These are phyloP conservation scores for Lichtheimia corymbifera DNA, from an alignment of 371 early-diverging fungal species.

Conservation along the genomic window DNA sequence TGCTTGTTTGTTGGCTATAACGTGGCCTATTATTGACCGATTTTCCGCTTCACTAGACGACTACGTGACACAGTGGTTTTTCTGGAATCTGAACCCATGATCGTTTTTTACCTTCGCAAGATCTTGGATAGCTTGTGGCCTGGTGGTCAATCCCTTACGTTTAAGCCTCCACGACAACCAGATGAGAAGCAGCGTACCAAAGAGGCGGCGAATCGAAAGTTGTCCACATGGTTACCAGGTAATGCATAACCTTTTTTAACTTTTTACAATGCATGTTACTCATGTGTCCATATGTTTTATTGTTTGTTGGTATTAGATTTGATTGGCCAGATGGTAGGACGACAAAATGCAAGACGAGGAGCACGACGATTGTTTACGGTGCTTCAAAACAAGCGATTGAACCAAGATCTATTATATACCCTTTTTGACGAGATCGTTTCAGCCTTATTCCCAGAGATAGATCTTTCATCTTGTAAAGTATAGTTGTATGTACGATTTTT, in stretches of 20 bases:
- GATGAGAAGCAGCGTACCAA: constrained; percentile 59
- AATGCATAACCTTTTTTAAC: background rate
- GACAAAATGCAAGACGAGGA: constrained; percentile 80
- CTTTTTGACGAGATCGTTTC: constrained; percentile 74
- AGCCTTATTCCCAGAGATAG: constrained; percentile 71
- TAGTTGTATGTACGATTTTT: background rate
- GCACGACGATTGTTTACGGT: constrained; percentile 71
- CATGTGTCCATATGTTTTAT: too few species aligned
- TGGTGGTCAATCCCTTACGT: constrained; percentile 34
- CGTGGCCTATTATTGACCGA: background rate
- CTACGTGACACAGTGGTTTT: constrained; percentile 43
- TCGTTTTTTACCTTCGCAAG: constrained; percentile 39
- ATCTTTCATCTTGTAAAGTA: constrained; percentile 10
- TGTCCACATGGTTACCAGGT: constrained; percentile 68
- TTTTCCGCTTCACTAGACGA: constrained; percentile 28
- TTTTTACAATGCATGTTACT: background rate
- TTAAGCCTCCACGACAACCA: constrained; percentile 40
- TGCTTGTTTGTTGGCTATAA: too few species aligned
- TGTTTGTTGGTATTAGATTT: constrained; percentile 40
- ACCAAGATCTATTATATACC: constrained; percentile 73
- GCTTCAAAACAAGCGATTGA: constrained; percentile 77
- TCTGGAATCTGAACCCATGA: constrained; percentile 42
- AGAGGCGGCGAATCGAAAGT: constrained; percentile 64
- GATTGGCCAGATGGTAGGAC: constrained; percentile 81
- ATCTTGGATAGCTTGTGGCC: constrained; percentile 58